Base-by-base conservation (phyloP, 169 alveolate genomes). In the Toxoplasma gondii region DNA sequence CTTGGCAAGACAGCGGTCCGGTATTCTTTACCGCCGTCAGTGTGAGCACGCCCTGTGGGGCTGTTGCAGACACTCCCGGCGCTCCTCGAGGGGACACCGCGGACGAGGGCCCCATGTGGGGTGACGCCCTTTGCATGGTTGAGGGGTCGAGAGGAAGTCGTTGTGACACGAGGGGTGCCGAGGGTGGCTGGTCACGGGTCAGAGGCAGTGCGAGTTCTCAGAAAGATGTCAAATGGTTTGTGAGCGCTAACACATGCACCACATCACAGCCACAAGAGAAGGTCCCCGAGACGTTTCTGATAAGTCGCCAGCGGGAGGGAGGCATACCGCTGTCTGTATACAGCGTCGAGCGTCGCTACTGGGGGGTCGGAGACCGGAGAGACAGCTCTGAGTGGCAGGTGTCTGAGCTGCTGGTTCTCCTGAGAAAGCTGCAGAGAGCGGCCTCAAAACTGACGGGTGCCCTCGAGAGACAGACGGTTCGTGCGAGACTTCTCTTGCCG, bases 71-170 rank as follows among this genome's bases (percentile, higher is more conserved):
- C 45, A 49, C 74, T 64, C 74, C 31, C n/a, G 7, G 1, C 31
- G 5, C 7, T 64, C 22, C 44, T 29, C 44, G 45, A 1, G 86
- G 43, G 4, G 49, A 4, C 27, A n/a, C 19, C 82, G n/a, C 12
- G 44, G 22, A 31, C 39, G 86, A 78, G 49, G 44, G n/a, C 45
- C 86, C 45, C n/a, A 78, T 78, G 86, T 78, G 86, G 86, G 86
- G 86, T 19, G 45, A 78, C 45, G 86, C n/a, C 39, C 44, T 78
- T 7, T 78, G 86, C 45, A n/a, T 24, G 49, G 12, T 78, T 16
- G 74, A 27, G n/a, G 74, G 74, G 29, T 7, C 74, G 24, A 31
- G 74, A 19, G 29, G 74, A 64, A 16, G 22, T 22, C 31, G 74
- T 10, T 10, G n/a, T 4, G 74, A 31, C 7, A 31, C 7, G 31